phyloP scores from a whole-genome alignment of 805 yeast genomes.

The Barnettozyma botsteinii region DNA sequence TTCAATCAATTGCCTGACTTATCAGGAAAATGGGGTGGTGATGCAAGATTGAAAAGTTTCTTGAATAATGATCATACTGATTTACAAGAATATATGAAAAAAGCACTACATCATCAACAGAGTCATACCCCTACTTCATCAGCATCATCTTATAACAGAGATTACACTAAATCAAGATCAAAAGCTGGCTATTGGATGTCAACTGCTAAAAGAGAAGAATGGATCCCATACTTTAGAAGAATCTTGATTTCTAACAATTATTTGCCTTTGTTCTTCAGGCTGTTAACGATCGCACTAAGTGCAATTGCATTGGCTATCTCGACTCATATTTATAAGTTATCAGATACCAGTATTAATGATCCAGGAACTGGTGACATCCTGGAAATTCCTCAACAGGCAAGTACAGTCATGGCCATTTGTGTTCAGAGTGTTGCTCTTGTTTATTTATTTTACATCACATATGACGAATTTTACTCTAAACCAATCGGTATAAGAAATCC shows the following conservation, averaged over 20 bases:
- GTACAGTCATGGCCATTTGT: slow-evolving; percentile 87
- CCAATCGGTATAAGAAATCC: slow-evolving; percentile 90
- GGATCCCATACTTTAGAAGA: slow-evolving; percentile 56
- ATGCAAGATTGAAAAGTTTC: slow-evolving; percentile 49
- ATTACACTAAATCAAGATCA: slow-evolving; percentile 39
- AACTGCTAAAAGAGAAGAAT: slow-evolving; percentile 51
- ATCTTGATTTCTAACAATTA: slow-evolving; percentile 70
- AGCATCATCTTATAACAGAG: slow-evolving; percentile 20
- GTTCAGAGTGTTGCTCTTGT: slow-evolving; percentile 75
- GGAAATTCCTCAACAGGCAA: slow-evolving; percentile 65
- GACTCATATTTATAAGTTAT: slow-evolving; percentile 43
- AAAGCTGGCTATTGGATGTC: slow-evolving; percentile 68
- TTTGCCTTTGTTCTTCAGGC: slow-evolving; percentile 70
- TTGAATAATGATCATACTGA: slow-evolving; percentile 32
- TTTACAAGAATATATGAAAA: slow-evolving; percentile 6
- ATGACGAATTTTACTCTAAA: slow-evolving; percentile 87
- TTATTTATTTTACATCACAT: slow-evolving; percentile 75
- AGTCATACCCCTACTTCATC: slow-evolving; percentile 5
- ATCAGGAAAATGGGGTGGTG: slow-evolving; percentile 67
- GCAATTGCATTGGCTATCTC: slow-evolving; percentile 71
- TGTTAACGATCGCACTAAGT: slow-evolving; percentile 52
- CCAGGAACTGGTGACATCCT: slow-evolving; percentile 8
- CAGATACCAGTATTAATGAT: slow-evolving; percentile 26
- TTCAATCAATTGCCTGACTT: slow-evolving; percentile 34
- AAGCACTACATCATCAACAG: background rate